Evolutionary conservation across 179 eudicot genomes (phyloP).

Genomic region (Beta lomatogona): DNA sequence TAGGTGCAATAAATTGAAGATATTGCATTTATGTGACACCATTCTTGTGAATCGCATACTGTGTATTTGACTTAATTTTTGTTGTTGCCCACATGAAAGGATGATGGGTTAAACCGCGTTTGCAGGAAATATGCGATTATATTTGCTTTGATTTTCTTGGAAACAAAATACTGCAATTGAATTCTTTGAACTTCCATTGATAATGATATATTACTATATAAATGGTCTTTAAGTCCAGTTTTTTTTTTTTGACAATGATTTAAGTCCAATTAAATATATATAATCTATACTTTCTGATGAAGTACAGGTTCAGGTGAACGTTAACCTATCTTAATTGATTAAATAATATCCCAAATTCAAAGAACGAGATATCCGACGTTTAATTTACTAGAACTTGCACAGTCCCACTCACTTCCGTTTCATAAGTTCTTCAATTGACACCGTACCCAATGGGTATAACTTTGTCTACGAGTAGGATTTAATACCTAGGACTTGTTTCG

Average conservation of each 20-base stretch:
- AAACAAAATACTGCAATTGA: neutral
- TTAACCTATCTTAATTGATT: neutral
- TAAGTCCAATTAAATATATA: too few species aligned
- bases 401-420: too few species aligned
- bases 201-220: neutral
- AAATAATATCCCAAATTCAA: neutral
- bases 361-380: neutral
- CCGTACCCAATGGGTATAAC: too few species aligned
- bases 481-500: too few species aligned
- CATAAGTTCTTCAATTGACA: too few species aligned
- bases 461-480: too few species aligned
- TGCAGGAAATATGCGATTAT: neutral
- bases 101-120: conserved; percentile 4
- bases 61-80: neutral
- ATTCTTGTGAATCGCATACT: neutral
- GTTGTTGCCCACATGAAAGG: conserved; percentile 7
- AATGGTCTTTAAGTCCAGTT: neutral
- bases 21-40: conserved; percentile 10
- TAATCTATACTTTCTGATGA: neutral
- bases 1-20: conserved; percentile 6
- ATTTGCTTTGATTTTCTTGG: neutral
- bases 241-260: too few species aligned
- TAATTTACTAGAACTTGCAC: too few species aligned
- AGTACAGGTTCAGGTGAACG: neutral
- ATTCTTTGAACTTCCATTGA: conserved; percentile 1